Evolutionary conservation across 768 basidiomycete species (phyloP), one percentile per base, ranked within the genome.

Genomic region (Psilocybe cubensis): DNA sequence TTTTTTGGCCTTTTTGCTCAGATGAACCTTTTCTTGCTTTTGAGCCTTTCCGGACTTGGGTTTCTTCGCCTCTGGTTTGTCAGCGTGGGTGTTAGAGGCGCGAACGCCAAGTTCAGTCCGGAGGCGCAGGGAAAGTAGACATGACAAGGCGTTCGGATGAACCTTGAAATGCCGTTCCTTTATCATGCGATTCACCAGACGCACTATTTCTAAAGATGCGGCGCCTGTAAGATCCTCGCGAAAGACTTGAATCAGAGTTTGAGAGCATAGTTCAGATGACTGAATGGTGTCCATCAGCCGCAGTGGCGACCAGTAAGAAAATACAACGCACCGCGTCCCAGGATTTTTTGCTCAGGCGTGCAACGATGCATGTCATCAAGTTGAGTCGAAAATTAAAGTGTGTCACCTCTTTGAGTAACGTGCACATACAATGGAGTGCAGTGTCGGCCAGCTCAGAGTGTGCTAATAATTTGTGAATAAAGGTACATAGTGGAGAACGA

Each of bases 361-460:
- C 86, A 21, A 98, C 86, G 56, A 98, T 78, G 48, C 89, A 88
- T 58, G 86, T 87, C 85, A 97, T 93, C 63, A 99, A 82, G 76
- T 98, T 97, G 62, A 85, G 80, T 43, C 92, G 86, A 72, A 98
- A 98, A 76, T 98, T 99, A 85, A 99, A 99, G 74, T 98, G 95
- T 12, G 93, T 91, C 59, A 87, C 85, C 68, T 93, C 88, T 18
- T 82, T 80, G 23, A 94, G 76, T 42, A 98, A 79, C 4, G 88
- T 88, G 74, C 95, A 96, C 82, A 98, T 89, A 73, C 89, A 93
- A 68, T 84, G 88, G 52, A 98, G 79, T 46, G 89, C 84, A 8
- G 87, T 72, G 51, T 88, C 85, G 23, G 85, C 78, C 17, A 95
- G 72, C 50, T 86, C 85, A 54, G 77, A 84, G 63, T 82, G 89